Conservation (phyloP, 106 monocot species). For the Vanilla planifolia region DNA sequence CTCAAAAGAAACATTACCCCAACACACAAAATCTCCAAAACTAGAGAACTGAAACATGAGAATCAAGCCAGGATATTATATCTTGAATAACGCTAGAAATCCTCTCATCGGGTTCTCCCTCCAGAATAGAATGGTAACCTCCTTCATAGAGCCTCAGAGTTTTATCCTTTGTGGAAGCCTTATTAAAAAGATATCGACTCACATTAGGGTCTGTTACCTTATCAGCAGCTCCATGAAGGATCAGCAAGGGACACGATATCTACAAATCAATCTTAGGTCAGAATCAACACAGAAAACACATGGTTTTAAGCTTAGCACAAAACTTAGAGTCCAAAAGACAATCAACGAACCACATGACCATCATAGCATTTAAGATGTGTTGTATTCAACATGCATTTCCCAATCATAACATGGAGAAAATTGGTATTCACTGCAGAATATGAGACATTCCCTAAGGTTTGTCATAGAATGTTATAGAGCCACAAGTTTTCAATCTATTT, state of each 20-base stretch:
- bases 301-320: too few species aligned
- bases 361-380: too few species aligned
- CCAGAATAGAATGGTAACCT: constrained; percentile 78
- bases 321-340: too few species aligned
- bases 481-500: too few species aligned
- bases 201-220: constrained; percentile 83
- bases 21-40: not conserved
- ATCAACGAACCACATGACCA: too few species aligned
- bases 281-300: too few species aligned
- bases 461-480: too few species aligned
- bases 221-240: constrained; percentile 98
- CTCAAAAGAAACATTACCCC: not conserved
- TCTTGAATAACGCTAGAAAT: constrained; percentile 62
- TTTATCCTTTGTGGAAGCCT: constrained; percentile 66
- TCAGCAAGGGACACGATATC: constrained; percentile 74
- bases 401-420: too few species aligned
- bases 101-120: constrained; percentile 90
- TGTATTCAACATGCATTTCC: too few species aligned
- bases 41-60: constrained; percentile 26
- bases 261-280: constrained; percentile 6
- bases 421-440: too few species aligned
- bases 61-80: constrained; percentile 76
- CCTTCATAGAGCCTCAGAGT: constrained; percentile 76
- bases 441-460: too few species aligned
- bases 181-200: constrained; percentile 74